phyloP scores from a whole-genome alignment of 441 rosid genomes.

The Sinapis alba region DNA sequence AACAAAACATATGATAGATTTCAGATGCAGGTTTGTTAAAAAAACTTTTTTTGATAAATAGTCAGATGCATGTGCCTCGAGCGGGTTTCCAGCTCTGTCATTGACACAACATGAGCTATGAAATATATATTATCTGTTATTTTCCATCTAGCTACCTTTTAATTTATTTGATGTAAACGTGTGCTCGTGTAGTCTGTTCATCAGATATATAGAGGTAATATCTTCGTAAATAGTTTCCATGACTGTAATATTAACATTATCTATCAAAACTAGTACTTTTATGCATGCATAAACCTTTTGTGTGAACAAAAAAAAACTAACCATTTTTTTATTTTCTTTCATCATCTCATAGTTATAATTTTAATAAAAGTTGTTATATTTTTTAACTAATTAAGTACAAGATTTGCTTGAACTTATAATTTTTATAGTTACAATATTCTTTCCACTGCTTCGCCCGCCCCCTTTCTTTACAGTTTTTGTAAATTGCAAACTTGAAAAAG shows the following conservation, averaged over 20 bases:
- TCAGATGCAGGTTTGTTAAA: constrained; percentile 27
- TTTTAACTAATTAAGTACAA: not conserved
- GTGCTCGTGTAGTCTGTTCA: constrained; percentile 27
- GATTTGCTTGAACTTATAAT: not conserved
- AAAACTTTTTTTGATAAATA: not conserved
- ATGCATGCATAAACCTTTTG: not conserved
- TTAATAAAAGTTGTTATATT: not conserved
- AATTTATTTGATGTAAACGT: constrained; percentile 14
- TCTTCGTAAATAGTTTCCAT: not conserved
- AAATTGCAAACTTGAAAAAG: not conserved
- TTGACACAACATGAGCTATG: constrained; percentile 56
- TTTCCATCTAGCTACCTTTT: constrained; percentile 17
- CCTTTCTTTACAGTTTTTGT: not conserved
- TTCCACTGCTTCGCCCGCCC: not conserved
- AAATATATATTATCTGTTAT: constrained; percentile 32
- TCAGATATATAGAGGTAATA: not conserved
- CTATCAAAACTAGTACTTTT: not conserved
- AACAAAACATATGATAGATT: constrained; percentile 31
- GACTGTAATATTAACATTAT: not conserved
- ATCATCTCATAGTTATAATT: not conserved
- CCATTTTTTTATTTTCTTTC: not conserved
- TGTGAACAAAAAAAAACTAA: too few relatives aligned
- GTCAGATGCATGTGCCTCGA: constrained; percentile 68
- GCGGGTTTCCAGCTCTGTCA: constrained; percentile 88
- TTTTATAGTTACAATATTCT: not conserved